Conservation (phyloP, 176 grass and related monocot species). For the Microstegium vimineum region DNA sequence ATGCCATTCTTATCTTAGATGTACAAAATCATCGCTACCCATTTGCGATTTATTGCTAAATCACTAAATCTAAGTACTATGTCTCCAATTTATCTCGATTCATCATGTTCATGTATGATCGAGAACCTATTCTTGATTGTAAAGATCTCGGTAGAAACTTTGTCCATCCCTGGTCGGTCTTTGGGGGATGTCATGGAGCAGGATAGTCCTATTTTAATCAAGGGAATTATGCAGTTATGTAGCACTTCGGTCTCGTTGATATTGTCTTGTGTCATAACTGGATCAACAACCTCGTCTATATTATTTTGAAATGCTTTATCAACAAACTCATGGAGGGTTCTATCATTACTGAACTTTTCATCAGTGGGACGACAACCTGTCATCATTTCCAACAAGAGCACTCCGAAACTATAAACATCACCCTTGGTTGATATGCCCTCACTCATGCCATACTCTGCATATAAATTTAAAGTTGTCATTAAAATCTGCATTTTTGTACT, state of each 20-base stretch:
- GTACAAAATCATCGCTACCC: neutral
- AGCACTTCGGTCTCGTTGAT: neutral
- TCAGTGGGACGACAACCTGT: conserved; percentile 24
- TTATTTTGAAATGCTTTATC: conserved; percentile 2
- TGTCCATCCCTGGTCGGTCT: conserved; percentile 17
- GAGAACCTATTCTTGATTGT: conserved; percentile 20
- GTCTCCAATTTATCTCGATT: neutral
- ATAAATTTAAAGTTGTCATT: neutral
- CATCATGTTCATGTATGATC: neutral
- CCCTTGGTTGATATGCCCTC: conserved; percentile 30
- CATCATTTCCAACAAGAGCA: conserved; percentile 41
- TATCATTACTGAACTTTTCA: conserved; percentile 9
- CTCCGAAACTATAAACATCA: conserved; percentile 45
- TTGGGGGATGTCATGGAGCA: conserved; percentile 35
- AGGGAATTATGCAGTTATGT: conserved; percentile 23
- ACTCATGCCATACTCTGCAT: conserved; percentile 35
- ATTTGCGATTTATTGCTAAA: neutral
- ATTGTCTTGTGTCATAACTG: neutral
- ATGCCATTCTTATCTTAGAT: neutral
- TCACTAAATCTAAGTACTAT: neutral
- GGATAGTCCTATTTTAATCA: conserved; percentile 17
- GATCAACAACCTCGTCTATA: neutral
- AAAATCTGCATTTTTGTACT: neutral
- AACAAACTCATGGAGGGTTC: conserved; percentile 10
- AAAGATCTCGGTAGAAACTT: conserved; percentile 20